Evolutionary conservation across 2,329 filamentous ascomycete species (phyloP), one percentile per base, ranked within the genome.

Genomic region (Monosporascus sp.): DNA sequence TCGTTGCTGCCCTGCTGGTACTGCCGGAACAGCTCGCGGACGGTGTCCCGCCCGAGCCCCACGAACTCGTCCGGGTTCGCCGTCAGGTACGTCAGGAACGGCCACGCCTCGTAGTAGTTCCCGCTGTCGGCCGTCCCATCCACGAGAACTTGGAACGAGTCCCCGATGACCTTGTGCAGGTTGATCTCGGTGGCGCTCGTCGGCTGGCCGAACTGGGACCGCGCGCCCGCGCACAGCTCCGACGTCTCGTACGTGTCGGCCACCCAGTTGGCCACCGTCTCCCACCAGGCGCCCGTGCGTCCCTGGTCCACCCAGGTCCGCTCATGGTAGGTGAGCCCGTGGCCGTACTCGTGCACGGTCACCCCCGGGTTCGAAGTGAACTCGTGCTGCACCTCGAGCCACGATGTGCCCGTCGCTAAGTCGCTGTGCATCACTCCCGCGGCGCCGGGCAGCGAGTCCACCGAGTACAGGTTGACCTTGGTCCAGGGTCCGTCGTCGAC

Each of bases 101-200:
- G 78, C 75, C 75, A 80, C 1, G 77, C 73, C 55, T 79, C 68
- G 64, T 80, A 80, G 60, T 79, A 75, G 63, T 80, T 80, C 14
- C 72, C 77, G 2, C 64, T 61, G 0, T 58, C 43, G 43, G 43
- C 55, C 0, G 71, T 67, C 3, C 73, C 77, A 46, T 80, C 78
- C 3, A 79, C 75, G 4, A 80, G 67, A 24, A 76, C 73, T 55
- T 77, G 76, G 62, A 69, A 73, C 3, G 75, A 74, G 55, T 78
- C 71, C 0, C 74, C 68, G 6, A 79, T 72, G n/a, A 74, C 67
- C 58, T 77, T 78, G 31, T 64, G 63, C 0, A 77, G 65, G 20
- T 76, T 68, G 41, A 78, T 74, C 3, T 74, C 59, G 0, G 74
- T 72, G 16, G 65, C 60, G 3, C 68, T 68, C 7, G 61, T 60